Evolutionary conservation across 2,329 filamentous ascomycete species (phyloP), one percentile per base, ranked within the genome.

Genomic region (Tolypocladium nubicola): DNA sequence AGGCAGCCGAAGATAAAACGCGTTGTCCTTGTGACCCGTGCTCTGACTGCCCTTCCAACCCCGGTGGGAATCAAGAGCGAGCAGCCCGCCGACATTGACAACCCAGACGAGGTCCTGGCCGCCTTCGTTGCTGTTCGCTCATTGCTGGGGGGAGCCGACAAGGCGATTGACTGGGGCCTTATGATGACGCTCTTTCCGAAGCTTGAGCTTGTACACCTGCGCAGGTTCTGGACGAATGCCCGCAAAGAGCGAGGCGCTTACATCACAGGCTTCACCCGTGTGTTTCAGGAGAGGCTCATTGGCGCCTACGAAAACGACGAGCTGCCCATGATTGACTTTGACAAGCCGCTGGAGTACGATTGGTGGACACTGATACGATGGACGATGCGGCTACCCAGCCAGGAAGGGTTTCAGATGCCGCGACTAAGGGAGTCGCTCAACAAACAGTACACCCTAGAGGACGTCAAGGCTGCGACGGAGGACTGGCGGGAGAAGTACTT

Each of bases 311-410:
- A 85, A 61, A 76, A 75, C 1, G 79, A 79, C 10, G 78, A 86
- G 60, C 62, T 92, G 1, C 79, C 83, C 1, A 68, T 75, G 2
- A 75, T 92, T 23, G 75, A 90, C 66, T 88, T 82, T 61, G 77
- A 88, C 54, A 72, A 87, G 52, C 76, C 84, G 0, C 68, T 79
- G 43, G 77, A 79, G 1, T 90, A 89, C 59, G 85, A 92, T 65
- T 91, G 89, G 87, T 71, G 75, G 11, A 70, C 68, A 5, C 70
- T 92, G 7, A 79, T 91, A 52, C 75, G 79, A 40, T 93, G 89
- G 89, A 79, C 85, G 1, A 73, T 83, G 61, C 75, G 77, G 26
- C 79, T 82, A 4, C 71, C 76, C 30, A 72, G 72, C 0, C 70
- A 75, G 37, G 73, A 77, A 56, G 74, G 75, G 0, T 64, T 79